These are phyloP conservation scores for Akanthomyces muscarius DNA, from an alignment of 2,329 filamentous ascomycete genomes.

Conservation along the genomic window DNA sequence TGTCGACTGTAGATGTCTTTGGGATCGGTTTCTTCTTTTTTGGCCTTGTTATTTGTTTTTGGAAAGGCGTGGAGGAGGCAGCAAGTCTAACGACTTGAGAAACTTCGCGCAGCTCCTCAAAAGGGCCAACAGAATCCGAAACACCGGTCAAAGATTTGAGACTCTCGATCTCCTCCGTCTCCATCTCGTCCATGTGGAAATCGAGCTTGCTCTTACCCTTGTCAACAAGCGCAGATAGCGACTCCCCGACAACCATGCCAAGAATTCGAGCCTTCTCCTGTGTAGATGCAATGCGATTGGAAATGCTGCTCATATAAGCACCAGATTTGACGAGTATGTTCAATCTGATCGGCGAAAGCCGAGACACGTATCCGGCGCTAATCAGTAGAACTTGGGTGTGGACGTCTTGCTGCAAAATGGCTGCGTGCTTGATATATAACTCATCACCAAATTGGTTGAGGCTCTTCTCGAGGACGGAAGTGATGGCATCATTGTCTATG, in stretches of 20 bases:
- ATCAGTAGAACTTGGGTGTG: constrained; percentile 77
- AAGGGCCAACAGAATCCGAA: constrained; percentile 58
- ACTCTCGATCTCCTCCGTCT: constrained; percentile 67
- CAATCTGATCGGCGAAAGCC: constrained; percentile 61
- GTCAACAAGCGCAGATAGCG: constrained; percentile 58
- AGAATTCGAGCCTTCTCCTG: constrained; percentile 74
- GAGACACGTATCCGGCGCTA: constrained; percentile 69
- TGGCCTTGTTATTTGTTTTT: constrained; percentile 20
- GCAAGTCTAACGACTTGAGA: not conserved
- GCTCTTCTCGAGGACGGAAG: constrained; percentile 60
- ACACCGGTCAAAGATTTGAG: constrained; percentile 64
- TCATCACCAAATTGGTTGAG: constrained; percentile 77
- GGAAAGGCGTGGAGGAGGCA: not conserved
- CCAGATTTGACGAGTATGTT: constrained; percentile 67
- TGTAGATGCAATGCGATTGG: constrained; percentile 76
- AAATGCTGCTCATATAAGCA: constrained; percentile 71
- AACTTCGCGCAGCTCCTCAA: constrained; percentile 45
- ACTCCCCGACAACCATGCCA: constrained; percentile 82
- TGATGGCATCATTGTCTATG: constrained; percentile 47
- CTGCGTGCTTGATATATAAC: constrained; percentile 79
- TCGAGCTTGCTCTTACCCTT: constrained; percentile 70
- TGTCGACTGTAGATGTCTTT: constrained; percentile 27
- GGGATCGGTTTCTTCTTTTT: constrained; percentile 29
- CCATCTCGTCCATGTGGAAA: constrained; percentile 79
- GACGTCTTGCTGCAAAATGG: constrained; percentile 84